These are phyloP conservation scores for Vitis amurensis DNA, from an alignment of 164 flowering plant genomes.

Conservation along the genomic window DNA sequence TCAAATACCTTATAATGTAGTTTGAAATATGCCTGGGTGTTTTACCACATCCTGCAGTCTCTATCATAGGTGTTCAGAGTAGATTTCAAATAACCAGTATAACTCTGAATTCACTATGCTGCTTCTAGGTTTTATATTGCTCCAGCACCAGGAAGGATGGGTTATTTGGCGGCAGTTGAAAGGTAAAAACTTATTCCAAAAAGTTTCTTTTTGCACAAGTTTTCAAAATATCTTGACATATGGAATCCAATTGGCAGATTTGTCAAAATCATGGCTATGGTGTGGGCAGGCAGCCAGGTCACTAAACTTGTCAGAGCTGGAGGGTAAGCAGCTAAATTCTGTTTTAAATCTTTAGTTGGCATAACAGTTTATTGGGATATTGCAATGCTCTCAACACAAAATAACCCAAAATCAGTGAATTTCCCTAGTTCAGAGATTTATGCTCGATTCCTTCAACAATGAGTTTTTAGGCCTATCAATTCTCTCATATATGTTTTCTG, in stretches of 20 bases:
- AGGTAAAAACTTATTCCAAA: slow-evolving; percentile 37
- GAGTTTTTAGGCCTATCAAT: too few species aligned
- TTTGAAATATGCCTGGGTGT: too few species aligned
- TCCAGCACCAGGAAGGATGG: slow-evolving; percentile 81
- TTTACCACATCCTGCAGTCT: not conserved
- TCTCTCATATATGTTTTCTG: not conserved
- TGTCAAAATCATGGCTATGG: slow-evolving; percentile 82
- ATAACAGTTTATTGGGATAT: not conserved
- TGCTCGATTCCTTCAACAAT: too few species aligned
- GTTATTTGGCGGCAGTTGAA: slow-evolving; percentile 64
- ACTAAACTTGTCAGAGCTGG: slow-evolving; percentile 76
- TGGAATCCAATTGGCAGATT: slow-evolving; percentile 48
- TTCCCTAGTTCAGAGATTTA: not conserved
- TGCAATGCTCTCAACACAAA: not conserved
- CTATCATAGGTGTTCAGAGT: not conserved
- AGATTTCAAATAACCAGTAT: not conserved
- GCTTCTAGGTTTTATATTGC: slow-evolving; percentile 68
- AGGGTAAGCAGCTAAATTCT: slow-evolving; percentile 52
- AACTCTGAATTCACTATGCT: slow-evolving; percentile 1
- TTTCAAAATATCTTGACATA: not conserved
- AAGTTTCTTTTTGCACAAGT: slow-evolving; percentile 3
- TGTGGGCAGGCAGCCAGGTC: slow-evolving; percentile 96
- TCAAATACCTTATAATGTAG: too few species aligned
- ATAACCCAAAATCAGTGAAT: too few species aligned
- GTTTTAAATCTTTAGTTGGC: not conserved